Conservation (phyloP, 306 rosid genomes). For the Astragalus glycyphyllos region DNA sequence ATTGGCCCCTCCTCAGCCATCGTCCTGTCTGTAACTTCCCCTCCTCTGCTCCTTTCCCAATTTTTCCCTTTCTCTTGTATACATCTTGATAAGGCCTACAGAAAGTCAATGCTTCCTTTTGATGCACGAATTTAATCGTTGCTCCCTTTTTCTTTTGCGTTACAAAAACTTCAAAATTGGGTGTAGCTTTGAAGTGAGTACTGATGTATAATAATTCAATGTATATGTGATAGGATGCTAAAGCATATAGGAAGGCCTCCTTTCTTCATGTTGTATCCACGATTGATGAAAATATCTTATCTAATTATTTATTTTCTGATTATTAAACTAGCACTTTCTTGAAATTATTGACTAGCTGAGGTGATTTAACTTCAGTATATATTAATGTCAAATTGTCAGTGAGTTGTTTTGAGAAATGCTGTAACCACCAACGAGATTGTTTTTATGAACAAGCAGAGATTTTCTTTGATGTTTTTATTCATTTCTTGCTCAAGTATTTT, state of each 20-base stretch:
- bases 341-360: background rate
- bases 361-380: constrained; percentile 21
- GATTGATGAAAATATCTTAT: constrained; percentile 4
- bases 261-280: constrained; percentile 20
- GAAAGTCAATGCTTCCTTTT: constrained; percentile 5
- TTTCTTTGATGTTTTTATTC: constrained; percentile 24
- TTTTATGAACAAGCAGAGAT: constrained; percentile 10
- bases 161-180: constrained; percentile 9
- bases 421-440: background rate
- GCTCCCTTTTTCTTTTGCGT: background rate
- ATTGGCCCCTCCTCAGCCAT: background rate
- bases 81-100: background rate
- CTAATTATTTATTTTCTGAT: constrained; percentile 12
- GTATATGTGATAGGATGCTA: constrained; percentile 14
- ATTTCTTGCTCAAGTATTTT: background rate
- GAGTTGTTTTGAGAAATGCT: constrained; percentile 20
- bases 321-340: constrained; percentile 6
- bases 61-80: background rate
- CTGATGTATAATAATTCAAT: background rate
- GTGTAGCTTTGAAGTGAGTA: background rate
- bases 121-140: background rate
- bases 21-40: background rate
- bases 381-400: constrained; percentile 13
- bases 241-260: constrained; percentile 26
- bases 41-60: background rate